phyloP scores from a whole-genome alignment of 257 asterid species.

The Nicotiana knightiana region DNA sequence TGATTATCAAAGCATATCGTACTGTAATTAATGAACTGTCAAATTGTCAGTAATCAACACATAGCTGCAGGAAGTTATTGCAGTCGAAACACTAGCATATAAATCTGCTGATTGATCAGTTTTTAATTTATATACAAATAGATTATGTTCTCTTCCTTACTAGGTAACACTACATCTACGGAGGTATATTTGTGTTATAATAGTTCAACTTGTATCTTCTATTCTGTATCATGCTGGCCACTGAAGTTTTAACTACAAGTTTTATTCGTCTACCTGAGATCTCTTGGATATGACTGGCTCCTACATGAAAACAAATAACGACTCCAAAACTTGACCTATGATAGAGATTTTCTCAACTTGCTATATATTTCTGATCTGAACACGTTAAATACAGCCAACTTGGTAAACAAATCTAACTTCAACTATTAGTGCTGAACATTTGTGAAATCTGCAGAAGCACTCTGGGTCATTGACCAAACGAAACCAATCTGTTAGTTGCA shows the following conservation, averaged over 20 bases:
- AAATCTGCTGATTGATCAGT: neutral
- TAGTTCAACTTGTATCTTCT: neutral
- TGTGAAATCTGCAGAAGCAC: constrained; percentile 42
- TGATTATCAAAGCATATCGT: neutral
- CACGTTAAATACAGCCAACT: neutral
- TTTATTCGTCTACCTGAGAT: neutral
- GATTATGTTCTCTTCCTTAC: neutral
- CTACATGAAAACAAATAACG: neutral
- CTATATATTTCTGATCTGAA: neutral
- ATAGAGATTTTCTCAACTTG: neutral
- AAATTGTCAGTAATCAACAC: neutral
- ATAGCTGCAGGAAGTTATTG: neutral
- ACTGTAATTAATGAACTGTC: neutral
- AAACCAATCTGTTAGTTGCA: constrained; percentile 48
- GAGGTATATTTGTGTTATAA: neutral
- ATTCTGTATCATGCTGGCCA: neutral
- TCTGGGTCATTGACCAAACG: constrained; percentile 46
- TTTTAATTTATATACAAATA: neutral
- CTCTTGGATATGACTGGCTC: neutral
- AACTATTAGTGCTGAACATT: constrained; percentile 10
- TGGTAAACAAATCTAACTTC: neutral
- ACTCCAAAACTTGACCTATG: neutral
- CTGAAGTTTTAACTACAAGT: neutral
- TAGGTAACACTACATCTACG: neutral
- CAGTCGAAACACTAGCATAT: neutral